Conservation (phyloP, 202 grass and related monocot genomes). For the Sporobolus alterniflorus region DNA sequence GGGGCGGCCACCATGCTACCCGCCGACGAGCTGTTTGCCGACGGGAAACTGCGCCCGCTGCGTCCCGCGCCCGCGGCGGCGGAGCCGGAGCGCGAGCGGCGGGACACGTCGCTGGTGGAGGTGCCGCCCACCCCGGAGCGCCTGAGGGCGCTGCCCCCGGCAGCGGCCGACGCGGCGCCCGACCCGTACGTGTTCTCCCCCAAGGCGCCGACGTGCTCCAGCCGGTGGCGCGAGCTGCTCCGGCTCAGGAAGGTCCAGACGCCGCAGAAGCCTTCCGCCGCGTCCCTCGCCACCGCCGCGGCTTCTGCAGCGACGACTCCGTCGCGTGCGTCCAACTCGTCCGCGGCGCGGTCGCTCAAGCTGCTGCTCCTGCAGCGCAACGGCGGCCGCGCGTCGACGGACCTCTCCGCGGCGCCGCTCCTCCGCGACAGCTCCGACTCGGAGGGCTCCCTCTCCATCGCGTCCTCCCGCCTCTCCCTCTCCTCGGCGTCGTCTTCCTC, state of each 20-base stretch:
- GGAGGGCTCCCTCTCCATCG: constrained; percentile 60
- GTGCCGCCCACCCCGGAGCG: constrained; percentile 7
- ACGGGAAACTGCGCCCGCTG: constrained; percentile 90
- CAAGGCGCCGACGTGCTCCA: constrained; percentile 85
- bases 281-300: neutral
- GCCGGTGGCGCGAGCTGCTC: constrained; percentile 89
- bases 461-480: constrained; percentile 78
- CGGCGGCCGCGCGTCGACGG: constrained; percentile 50
- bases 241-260: constrained; percentile 64
- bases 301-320: constrained; percentile 9
- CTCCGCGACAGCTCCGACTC: constrained; percentile 81
- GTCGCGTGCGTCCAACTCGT: constrained; percentile 32
- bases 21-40: constrained; percentile 89
- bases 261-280: constrained; percentile 45
- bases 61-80: constrained; percentile 6
- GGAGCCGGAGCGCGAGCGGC: neutral
- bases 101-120: constrained; percentile 29
- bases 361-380: constrained; percentile 75
- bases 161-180: constrained; percentile 26
- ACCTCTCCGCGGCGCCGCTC: constrained; percentile 55
- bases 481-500: constrained; percentile 85
- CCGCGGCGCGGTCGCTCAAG: constrained; percentile 65
- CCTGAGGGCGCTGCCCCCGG: constrained; percentile 29
- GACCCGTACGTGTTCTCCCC: constrained; percentile 95
- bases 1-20: constrained; percentile 80